Evolutionary conservation across 257 asterid genomes (phyloP), one percentile per base, ranked within the genome.

Genomic region (Mentha longifolia): DNA sequence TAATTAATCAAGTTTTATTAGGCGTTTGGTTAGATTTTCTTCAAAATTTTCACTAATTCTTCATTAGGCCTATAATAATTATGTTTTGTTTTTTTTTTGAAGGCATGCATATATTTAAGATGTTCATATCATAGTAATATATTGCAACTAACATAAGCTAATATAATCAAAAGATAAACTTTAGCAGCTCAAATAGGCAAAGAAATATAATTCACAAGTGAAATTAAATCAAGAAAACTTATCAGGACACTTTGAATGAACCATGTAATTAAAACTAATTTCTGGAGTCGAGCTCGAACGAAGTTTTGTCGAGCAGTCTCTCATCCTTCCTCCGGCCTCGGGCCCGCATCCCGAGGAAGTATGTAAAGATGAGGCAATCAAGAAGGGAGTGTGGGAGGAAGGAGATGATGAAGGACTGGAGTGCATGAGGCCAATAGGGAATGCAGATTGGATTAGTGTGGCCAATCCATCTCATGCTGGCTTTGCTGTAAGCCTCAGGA

Each of bases 341-440:
- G 20, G 68, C 72, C 3, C 80, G 67, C 67, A 79, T 45, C 51
- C 78, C 75, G 5, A 66, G 28, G 8, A 75, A 71, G 14, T 71
- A 75, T 12, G 4, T 10, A 75, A 75, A 37, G 63, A 71, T 12
- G 13, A 31, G 41, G 10, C 30, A 14, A 25, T 79, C 80, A 15
- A 75, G 46, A 25, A 79, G 52, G 22, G 54, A 9, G 31, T 28
- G 31, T 28, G 31, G 31, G 31, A 28, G 31, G 31, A 28, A 28
- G 31, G 31, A 28, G 31, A 28, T 28, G 31, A 75, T 79, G n/a
- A n/a, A n/a, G n/a, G n/a, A n/a, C n/a, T n/a, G n/a, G n/a, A n/a
- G n/a, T n/a, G n/a, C n/a, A n/a, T n/a, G 83, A 65, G 83, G 68
- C 80, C 84, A 79, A 67, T 79, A 79, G 22, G 80, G 84, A 10